Evolutionary conservation across 305 asterid species (phyloP), one percentile per base, ranked within the genome.

Genomic region (Ilex paraguariensis): DNA sequence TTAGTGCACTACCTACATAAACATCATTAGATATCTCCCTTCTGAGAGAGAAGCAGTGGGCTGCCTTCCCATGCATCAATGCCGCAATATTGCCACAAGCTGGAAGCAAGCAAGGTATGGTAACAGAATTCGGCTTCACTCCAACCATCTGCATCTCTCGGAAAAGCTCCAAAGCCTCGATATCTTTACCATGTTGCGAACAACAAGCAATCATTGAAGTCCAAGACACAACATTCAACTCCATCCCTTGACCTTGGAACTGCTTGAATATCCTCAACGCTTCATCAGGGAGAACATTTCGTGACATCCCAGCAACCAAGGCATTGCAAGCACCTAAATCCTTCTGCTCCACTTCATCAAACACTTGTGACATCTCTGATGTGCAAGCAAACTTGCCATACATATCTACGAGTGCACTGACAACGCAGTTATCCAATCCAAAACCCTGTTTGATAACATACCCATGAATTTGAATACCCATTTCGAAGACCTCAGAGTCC

Each of bases 81-180:
- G 96, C 97, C 10, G 97, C 93, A 56, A 87, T 82, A 70, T 86
- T 89, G 33, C 97, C 95, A 78, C 95, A 92, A 61, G 96, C 98
- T 1, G 98, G 89, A 76, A 92, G 97, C 88, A 89, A 56, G 75
- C 93, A 83, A 70, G 98, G 86, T 66, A 89, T 81, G 31, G 98
- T 92, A 56, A 89, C 78, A 31, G 74, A 66, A 58, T 92, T 91
- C 13, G 98, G 97, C 62, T 69, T 77, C 73, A 92, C 84, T 45
- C 86, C 88, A 30, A 79, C 78, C 33, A 59, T 61, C 74, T 82
- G 93, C 98, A 92, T 89, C 72, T 81, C 95, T 77, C 96, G 79
- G 56, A 85, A 89, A 64, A 91, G 80, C 49, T 87, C 80, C 72
- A 92, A 74, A 21, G 98, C 97, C 71, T 82, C 89, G 1, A 83